Conservation (phyloP, 164 flowering plant genomes). For the Liriodendron chinense region DNA sequence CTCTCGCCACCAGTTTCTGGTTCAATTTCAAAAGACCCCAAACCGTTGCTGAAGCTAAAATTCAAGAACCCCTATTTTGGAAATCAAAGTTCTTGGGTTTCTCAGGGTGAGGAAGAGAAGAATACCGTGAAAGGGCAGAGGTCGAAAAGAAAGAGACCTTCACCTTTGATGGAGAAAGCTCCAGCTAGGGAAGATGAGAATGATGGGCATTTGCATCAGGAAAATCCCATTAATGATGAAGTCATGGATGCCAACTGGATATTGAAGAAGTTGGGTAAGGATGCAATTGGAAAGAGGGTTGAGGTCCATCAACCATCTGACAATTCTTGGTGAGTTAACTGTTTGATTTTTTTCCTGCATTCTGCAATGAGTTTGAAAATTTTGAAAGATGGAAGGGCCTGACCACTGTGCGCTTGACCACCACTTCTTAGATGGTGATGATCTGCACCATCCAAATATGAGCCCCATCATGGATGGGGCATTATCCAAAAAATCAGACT, state of each 20-base stretch:
- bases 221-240: slow-evolving; percentile 44
- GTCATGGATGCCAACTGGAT: slow-evolving; percentile 92
- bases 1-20: slow-evolving; percentile 26
- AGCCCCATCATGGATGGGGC: too few species aligned
- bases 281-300: slow-evolving; percentile 91
- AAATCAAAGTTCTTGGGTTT: slow-evolving; percentile 45
- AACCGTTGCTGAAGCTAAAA: slow-evolving; percentile 74
- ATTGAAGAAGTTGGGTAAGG: slow-evolving; percentile 88
- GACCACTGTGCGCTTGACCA: too few species aligned
- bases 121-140: slow-evolving; percentile 82
- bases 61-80: slow-evolving; percentile 64
- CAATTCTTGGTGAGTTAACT: slow-evolving; percentile 72
- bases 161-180: slow-evolving; percentile 44
- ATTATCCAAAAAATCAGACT: too few species aligned
- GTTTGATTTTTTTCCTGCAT: too few species aligned
- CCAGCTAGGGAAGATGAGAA: slow-evolving; percentile 43
- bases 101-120: slow-evolving; percentile 64
- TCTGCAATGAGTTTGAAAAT: neutral
- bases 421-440: too few species aligned
- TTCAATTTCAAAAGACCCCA: slow-evolving; percentile 52
- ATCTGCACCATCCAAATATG: too few species aligned
- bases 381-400: neutral
- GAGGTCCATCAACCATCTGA: slow-evolving; percentile 86
- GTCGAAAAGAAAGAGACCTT: slow-evolving; percentile 89
- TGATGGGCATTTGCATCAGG: slow-evolving; percentile 27